These are phyloP conservation scores for Crithidia bombi DNA, from an alignment of 208 protist species.

Conservation along the genomic window DNA sequence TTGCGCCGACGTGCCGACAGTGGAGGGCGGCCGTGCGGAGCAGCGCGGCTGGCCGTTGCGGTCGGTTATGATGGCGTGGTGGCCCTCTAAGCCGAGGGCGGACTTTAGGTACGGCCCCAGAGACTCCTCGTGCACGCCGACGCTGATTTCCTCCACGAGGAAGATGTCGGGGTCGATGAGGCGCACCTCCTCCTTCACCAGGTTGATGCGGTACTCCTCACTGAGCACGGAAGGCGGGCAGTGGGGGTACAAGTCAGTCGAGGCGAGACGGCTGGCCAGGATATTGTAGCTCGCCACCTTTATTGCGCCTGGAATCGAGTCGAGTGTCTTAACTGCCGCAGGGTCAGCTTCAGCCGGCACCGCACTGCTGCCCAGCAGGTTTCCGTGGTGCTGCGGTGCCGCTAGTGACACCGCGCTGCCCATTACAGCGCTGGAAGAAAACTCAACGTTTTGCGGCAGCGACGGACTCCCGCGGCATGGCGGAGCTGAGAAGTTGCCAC, in stretches of 20 bases:
- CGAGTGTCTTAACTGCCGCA: slow-evolving; percentile 3
- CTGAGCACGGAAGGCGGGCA: slow-evolving; percentile 66
- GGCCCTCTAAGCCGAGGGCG: slow-evolving; percentile 52
- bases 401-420: not conserved
- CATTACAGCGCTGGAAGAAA: no score
- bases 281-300: slow-evolving; percentile 87
- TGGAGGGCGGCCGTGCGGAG: slow-evolving; percentile 15
- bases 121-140: slow-evolving; percentile 54
- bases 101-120: slow-evolving; percentile 62
- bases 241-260: slow-evolving; percentile 73
- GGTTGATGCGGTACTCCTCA: slow-evolving; percentile 74
- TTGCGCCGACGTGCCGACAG: not conserved
- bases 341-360: no score
- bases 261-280: slow-evolving; percentile 69
- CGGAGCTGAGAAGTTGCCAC: not conserved
- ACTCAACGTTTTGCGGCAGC: not conserved
- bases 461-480: not conserved
- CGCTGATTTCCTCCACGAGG: slow-evolving; percentile 79
- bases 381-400: no score
- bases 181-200: slow-evolving; percentile 68
- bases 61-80: slow-evolving; percentile 82
- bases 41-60: slow-evolving; percentile 49
- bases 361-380: no score
- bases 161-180: slow-evolving; percentile 64
- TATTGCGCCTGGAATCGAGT: slow-evolving; percentile 33